Percentiles rank a stretch among this genome's conserved stretches.
phyloP scores from a whole-genome alignment of 306 rosid species.

The Sesbania bispinosa region DNA sequence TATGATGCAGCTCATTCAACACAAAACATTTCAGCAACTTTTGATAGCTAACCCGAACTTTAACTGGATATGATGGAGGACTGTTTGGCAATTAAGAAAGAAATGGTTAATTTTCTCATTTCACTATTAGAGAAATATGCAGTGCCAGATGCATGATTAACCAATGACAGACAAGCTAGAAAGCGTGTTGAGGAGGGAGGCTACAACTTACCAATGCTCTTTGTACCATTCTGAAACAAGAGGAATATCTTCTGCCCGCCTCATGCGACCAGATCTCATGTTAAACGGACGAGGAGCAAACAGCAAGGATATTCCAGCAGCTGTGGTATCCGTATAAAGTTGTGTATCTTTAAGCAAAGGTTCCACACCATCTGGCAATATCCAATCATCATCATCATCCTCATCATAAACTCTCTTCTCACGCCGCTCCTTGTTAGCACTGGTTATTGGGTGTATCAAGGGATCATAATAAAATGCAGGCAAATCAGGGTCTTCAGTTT shows the following conservation, averaged over 20 bases:
- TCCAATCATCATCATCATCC: slow-evolving; percentile 82
- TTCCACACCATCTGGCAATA: slow-evolving; percentile 86
- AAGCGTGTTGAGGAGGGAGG: not conserved
- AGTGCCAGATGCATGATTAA: not conserved
- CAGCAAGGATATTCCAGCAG: slow-evolving; percentile 88
- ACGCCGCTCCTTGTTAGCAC: slow-evolving; percentile 85
- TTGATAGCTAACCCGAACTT: slow-evolving; percentile 97
- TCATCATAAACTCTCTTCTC: slow-evolving; percentile 79
- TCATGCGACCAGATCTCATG: slow-evolving; percentile 97
- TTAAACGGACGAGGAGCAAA: slow-evolving; percentile 99
- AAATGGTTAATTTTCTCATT: not conserved
- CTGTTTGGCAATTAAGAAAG: slow-evolving; percentile 41
- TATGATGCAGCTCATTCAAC: slow-evolving; percentile 95
- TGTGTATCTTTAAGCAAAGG: slow-evolving; percentile 81
- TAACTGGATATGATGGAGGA: slow-evolving; percentile 97
- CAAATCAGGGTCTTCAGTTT: slow-evolving; percentile 96
- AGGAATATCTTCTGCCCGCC: slow-evolving; percentile 95
- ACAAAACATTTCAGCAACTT: slow-evolving; percentile 93
- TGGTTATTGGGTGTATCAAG: slow-evolving; percentile 94
- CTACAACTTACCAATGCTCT: slow-evolving; percentile 80
- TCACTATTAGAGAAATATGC: not conserved
- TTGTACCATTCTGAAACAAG: slow-evolving; percentile 98
- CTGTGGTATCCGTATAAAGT: slow-evolving; percentile 94
- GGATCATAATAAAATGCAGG: slow-evolving; percentile 99
- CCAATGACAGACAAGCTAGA: not conserved